These are phyloP conservation scores for Xylaria multiplex DNA, from an alignment of 2,329 filamentous ascomycete genomes.

Conservation along the genomic window DNA sequence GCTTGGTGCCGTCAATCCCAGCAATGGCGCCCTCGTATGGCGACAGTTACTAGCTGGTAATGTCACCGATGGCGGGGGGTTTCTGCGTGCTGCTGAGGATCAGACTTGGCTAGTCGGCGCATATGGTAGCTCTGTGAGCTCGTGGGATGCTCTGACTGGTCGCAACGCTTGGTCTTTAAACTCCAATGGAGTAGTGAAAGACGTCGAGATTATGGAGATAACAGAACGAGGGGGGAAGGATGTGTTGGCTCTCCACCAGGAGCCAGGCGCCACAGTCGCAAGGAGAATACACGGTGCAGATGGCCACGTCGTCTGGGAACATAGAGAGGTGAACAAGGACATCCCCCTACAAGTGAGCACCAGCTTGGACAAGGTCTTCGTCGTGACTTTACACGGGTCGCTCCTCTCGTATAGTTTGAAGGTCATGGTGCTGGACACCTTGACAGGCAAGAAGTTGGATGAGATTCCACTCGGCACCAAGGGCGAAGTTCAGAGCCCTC, in stretches of 20 bases:
- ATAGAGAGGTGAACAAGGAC: constrained; percentile 74
- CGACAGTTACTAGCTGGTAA: constrained; percentile 75
- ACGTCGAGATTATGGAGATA: constrained; percentile 81
- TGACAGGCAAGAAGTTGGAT: constrained; percentile 76
- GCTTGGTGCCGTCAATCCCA: constrained; percentile 88
- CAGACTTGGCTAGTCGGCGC: constrained; percentile 82
- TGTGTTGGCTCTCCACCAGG: constrained; percentile 74
- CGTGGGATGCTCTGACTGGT: constrained; percentile 87
- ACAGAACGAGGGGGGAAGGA: constrained; percentile 69
- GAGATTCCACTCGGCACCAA: constrained; percentile 79
- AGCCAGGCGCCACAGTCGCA: constrained; percentile 66
- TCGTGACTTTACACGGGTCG: constrained; percentile 77
- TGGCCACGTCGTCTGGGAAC: constrained; percentile 83
- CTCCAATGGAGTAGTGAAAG: constrained; percentile 68
- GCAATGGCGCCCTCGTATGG: constrained; percentile 86
- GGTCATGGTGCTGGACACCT: constrained; percentile 76
- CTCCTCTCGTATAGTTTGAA: constrained; percentile 79
- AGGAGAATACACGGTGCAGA: constrained; percentile 77
- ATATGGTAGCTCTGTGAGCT: constrained; percentile 73
- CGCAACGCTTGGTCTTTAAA: constrained; percentile 78
- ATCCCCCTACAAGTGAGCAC: constrained; percentile 78
- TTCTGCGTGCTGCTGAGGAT: constrained; percentile 78
- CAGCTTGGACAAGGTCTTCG: constrained; percentile 76
- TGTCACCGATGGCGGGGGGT: constrained; percentile 58
- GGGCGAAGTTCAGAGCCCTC: constrained; percentile 71